phyloP scores from a whole-genome alignment of 805 yeast genomes.

The Sungouiella blattae region DNA sequence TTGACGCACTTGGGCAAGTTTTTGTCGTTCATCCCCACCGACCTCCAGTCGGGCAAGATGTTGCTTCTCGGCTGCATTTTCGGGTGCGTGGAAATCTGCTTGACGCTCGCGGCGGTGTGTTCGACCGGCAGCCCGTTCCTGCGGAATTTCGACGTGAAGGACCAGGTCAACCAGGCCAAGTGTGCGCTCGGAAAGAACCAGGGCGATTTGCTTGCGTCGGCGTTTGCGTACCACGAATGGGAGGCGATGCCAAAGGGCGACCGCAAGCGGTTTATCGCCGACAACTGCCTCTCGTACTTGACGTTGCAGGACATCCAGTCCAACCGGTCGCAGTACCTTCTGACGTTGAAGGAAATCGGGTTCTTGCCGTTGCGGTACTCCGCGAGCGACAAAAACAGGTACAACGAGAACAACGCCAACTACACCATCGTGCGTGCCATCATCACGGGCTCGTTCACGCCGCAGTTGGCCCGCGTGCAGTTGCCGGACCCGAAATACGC shows the following conservation, averaged over 20 bases:
- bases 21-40: conserved; percentile 80
- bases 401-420: conserved; percentile 54
- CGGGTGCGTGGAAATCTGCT: conserved; percentile 72
- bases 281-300: conserved; percentile 58
- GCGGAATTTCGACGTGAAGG: conserved; percentile 60
- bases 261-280: conserved; percentile 45
- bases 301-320: conserved; percentile 70
- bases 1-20: conserved; percentile 79
- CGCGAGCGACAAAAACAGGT: conserved; percentile 10
- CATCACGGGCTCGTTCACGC: conserved; percentile 77
- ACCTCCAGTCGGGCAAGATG: conserved; percentile 79
- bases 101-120: conserved; percentile 77
- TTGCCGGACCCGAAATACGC: conserved; percentile 76
- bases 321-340: conserved; percentile 63
- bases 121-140: conserved; percentile 74
- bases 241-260: conserved; percentile 16
- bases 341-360: conserved; percentile 74
- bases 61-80: conserved; percentile 77
- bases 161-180: conserved; percentile 47
- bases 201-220: conserved; percentile 76
- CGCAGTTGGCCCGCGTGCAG: conserved; percentile 77
- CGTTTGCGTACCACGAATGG: conserved; percentile 58
- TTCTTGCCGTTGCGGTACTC: conserved; percentile 59
- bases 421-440: conserved; percentile 57
- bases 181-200: conserved; percentile 41